Conservation (phyloP, 75 land plant species). For the Cunninghamia lanceolata region DNA sequence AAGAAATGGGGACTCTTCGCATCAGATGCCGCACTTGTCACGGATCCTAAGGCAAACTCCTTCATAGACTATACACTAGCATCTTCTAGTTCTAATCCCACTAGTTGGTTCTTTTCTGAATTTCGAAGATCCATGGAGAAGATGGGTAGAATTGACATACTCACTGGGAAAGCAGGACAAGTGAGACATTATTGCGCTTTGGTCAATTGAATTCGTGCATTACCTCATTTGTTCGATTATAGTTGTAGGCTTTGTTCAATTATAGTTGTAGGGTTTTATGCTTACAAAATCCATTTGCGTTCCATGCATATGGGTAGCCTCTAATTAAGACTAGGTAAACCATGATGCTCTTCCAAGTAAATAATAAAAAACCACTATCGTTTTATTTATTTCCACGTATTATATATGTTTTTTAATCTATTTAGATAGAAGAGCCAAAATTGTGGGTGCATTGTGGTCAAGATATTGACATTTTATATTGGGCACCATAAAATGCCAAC, state of each 20-base stretch:
- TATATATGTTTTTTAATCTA: too few species aligned
- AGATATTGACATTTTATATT: too few species aligned
- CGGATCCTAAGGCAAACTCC: neutral
- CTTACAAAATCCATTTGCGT: too few species aligned
- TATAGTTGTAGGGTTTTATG: too few species aligned
- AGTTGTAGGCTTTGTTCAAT: neutral
- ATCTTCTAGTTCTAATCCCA: neutral
- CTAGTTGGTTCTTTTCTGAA: slow-evolving; percentile 20
- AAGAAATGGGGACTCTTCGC: slow-evolving; percentile 38
- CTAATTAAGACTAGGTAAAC: too few species aligned
- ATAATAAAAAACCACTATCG: too few species aligned
- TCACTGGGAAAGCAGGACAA: slow-evolving; percentile 34
- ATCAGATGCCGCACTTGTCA: slow-evolving; percentile 47
- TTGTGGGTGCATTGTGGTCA: too few species aligned
- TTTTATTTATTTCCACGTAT: too few species aligned
- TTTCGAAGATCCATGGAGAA: slow-evolving; percentile 40
- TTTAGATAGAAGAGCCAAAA: too few species aligned
- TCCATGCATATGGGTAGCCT: too few species aligned
- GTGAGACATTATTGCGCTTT: slow-evolving; percentile 36
- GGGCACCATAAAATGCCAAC: too few species aligned
- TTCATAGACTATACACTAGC: neutral
- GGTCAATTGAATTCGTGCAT: slow-evolving; percentile 18
- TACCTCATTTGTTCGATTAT: neutral
- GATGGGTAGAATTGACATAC: slow-evolving; percentile 35
- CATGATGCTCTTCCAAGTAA: too few species aligned